Base-by-base conservation (phyloP, 805 yeast species). In the Hanseniaspora valbyensis region DNA sequence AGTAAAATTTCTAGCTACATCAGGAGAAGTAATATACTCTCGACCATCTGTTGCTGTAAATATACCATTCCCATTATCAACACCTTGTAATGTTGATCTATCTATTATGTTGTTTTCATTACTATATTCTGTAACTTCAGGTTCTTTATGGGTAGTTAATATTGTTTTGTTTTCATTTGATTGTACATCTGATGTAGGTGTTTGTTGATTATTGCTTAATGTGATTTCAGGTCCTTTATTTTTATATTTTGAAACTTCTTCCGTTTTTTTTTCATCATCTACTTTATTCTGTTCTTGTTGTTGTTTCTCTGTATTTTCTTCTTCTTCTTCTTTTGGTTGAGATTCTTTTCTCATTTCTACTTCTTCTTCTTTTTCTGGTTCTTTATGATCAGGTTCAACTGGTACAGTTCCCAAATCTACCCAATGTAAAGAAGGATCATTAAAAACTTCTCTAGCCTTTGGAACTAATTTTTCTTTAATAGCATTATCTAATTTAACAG, bases 401-500 rank as follows among this genome's bases (percentile, higher is more conserved):
- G 28, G 29, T 25, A 16, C 12, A 25, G 42, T 16, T 3, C 32
- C 44, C 2, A 42, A 7, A 32, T 42, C 38, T 12, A 32, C 36
- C 33, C 29, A 42, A 7, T 30, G 29, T 3, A 42, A 2, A 10
- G 28, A 6, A 22, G 29, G n/a, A 10, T 18, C 30, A 2, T 19
- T 14, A 30, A 40, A 30, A 3, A 40, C 4, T 9, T 16, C 40
- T 26, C 25, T 34, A 1, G 38, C 41, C 19, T 48, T 48, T 2
- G 51, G 51, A 22, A 48, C 63, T 26, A 68, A 60, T 42, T 60
- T 72, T n/a, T 66, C 68, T 36, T 71, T 77, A 16, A 70, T 52
- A 4, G 68, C 78, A 0, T 66, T 77, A 12, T 48, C 51, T 13
- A 48, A 21, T 5, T 32, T 37, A 8, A 30, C 44, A 0, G 80